Evolutionary conservation across 805 yeast species (phyloP).

Genomic region (Yarrowia phangngaensis): DNA sequence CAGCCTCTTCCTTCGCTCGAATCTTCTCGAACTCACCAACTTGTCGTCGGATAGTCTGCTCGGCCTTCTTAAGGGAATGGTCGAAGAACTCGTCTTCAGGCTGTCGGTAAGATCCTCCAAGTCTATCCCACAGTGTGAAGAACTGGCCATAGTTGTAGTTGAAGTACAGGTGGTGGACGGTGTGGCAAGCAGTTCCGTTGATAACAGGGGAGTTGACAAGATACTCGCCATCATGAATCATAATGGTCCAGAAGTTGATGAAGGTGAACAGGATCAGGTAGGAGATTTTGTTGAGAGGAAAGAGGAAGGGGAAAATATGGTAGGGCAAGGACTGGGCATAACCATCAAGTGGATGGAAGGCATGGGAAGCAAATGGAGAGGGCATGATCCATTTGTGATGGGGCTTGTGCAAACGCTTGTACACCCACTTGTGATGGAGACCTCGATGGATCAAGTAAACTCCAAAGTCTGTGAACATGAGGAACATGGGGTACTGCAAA

Average conservation of each 20-base stretch:
- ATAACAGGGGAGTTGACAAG: slow-evolving; percentile 88
- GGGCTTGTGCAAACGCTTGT: slow-evolving; percentile 87
- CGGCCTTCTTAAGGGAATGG: slow-evolving; percentile 53
- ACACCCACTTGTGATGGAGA: slow-evolving; percentile 88
- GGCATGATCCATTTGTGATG: slow-evolving; percentile 99
- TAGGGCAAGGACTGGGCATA: slow-evolving; percentile 90
- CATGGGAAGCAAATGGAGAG: slow-evolving; percentile 97
- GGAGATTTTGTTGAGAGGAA: slow-evolving; percentile 86
- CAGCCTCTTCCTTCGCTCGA: slow-evolving; percentile 76
- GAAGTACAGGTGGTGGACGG: slow-evolving; percentile 93
- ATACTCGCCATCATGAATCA: slow-evolving; percentile 98
- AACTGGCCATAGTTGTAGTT: slow-evolving; percentile 98
- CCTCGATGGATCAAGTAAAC: slow-evolving; percentile 89
- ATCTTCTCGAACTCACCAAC: slow-evolving; percentile 70
- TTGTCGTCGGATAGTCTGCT: slow-evolving; percentile 66
- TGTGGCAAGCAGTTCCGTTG: slow-evolving; percentile 98
- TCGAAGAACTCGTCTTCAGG: slow-evolving; percentile 87
- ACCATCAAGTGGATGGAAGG: slow-evolving; percentile 98
- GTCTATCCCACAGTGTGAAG: slow-evolving; percentile 96
- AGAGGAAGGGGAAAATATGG: slow-evolving; percentile 83
- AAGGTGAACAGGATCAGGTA: slow-evolving; percentile 79
- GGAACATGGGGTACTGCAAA: slow-evolving; percentile 69
- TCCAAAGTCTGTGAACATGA: slow-evolving; percentile 90
- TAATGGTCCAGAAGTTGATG: slow-evolving; percentile 96
- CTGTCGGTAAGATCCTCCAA: slow-evolving; percentile 87